These are phyloP conservation scores for Trypanosoma rangeli DNA, from an alignment of 208 protist genomes.

Conservation along the genomic window DNA sequence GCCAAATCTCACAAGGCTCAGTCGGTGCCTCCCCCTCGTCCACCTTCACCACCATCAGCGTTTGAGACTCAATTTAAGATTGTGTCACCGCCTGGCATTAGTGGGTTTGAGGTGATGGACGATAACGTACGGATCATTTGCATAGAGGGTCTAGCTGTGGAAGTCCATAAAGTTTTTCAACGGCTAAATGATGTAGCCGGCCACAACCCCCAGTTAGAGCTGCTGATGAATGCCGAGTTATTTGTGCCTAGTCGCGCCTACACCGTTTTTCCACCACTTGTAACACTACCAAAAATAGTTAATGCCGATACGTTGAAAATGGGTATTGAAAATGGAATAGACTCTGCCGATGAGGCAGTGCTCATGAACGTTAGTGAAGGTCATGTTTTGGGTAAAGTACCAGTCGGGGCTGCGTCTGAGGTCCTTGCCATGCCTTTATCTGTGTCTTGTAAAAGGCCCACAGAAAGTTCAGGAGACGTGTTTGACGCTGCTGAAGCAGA, in stretches of 20 bases:
- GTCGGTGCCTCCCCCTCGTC: constrained; percentile 13
- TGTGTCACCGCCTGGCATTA: constrained; percentile 72
- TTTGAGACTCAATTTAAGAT: constrained; percentile 56
- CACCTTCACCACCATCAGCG: constrained; percentile 28
- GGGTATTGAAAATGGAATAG: neutral
- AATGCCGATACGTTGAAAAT: neutral
- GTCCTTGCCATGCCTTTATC: neutral
- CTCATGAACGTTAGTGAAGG: neutral
- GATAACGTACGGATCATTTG: constrained; percentile 67
- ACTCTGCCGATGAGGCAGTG: neutral
- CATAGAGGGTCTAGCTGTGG: constrained; percentile 70
- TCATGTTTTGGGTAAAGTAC: neutral
- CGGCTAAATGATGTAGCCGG: constrained; percentile 19
- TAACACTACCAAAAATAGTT: constrained; percentile 44
- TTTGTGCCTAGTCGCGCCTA: constrained; percentile 73
- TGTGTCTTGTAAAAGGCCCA: neutral
- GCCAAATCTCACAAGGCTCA: constrained; percentile 17
- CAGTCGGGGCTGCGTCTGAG: neutral
- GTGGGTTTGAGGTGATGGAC: constrained; percentile 88
- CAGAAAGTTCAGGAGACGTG: constrained; percentile 26
- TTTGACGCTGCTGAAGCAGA: constrained; percentile 42
- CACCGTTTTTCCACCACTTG: constrained; percentile 68
- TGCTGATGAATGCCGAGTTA: constrained; percentile 82
- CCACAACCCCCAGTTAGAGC: constrained; percentile 23
- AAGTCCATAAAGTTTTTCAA: constrained; percentile 67